These are phyloP conservation scores for Phytopythium vexans DNA, from an alignment of 352 stramenopile genomes.

Conservation along the genomic window DNA sequence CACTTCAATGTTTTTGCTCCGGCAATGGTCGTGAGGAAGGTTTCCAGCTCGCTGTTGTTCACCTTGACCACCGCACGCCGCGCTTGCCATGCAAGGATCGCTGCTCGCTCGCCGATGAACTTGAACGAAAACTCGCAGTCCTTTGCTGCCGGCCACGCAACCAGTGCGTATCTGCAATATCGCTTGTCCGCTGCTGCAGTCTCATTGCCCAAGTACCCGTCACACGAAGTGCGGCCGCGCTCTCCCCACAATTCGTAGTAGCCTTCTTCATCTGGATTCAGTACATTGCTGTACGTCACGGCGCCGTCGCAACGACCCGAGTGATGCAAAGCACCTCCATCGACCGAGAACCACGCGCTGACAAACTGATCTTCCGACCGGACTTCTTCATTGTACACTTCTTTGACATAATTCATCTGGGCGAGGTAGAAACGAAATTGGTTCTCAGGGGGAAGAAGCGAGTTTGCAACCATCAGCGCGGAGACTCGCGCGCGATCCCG, in stretches of 20 bases:
- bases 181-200: slow-evolving; percentile 4
- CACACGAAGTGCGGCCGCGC: slow-evolving; percentile 2
- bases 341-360: slow-evolving; percentile 6
- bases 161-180: slow-evolving; percentile 9
- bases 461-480: slow-evolving; percentile 15
- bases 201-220: slow-evolving; percentile 9
- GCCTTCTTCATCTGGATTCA: slow-evolving; percentile 17
- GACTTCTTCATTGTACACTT: background rate
- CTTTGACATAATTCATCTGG: slow-evolving; percentile 7
- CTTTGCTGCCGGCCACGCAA: slow-evolving; percentile 10
- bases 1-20: too few species aligned
- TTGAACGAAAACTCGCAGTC: too few species aligned
- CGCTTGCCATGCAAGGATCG: too few species aligned
- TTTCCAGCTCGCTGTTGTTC: too few species aligned
- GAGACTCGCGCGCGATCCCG: slow-evolving; percentile 9
- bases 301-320: background rate
- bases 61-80: too few species aligned
- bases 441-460: background rate
- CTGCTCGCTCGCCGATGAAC: too few species aligned
- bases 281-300: background rate
- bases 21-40: too few species aligned
- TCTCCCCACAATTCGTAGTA: slow-evolving; percentile 8
- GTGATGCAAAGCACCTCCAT: slow-evolving; percentile 1
- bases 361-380: slow-evolving; percentile 11
- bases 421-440: slow-evolving; percentile 15